A percentile compares a stretch with the other conserved stretches of the same genome.
These are phyloP conservation scores for Lactuca sativa DNA, from an alignment of 129 eudicot species.

Conservation along the genomic window DNA sequence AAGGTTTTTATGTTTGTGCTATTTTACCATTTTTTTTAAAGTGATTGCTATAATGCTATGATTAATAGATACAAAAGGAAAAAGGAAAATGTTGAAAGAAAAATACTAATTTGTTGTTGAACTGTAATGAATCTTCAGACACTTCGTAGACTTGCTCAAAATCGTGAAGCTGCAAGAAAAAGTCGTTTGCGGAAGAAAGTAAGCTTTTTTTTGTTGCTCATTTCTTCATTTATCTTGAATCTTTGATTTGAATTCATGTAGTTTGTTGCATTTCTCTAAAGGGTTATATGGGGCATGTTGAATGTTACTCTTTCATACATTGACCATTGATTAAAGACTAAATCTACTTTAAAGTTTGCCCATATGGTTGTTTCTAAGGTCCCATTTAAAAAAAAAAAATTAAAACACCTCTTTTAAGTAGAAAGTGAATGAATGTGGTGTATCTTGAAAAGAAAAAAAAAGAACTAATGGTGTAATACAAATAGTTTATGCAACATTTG, in stretches of 20 bases:
- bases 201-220: constrained; percentile 1
- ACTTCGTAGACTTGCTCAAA: constrained; percentile 94
- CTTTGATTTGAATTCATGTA: neutral
- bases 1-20: constrained; percentile 48
- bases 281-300: neutral
- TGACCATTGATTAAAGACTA: too few relatives aligned
- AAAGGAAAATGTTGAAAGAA: neutral
- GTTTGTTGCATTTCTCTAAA: neutral
- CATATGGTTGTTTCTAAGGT: too few relatives aligned
- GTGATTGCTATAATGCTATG: too few relatives aligned
- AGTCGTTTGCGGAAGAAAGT: constrained; percentile 84
- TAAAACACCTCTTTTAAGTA: too few relatives aligned
- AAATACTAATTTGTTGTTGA: neutral
- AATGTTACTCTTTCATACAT: too few relatives aligned
- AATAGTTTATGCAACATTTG: too few relatives aligned
- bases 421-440: too few relatives aligned
- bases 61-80: neutral
- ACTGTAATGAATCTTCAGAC: constrained; percentile 44
- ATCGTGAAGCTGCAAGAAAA: constrained; percentile 92
- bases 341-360: too few relatives aligned
- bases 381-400: too few relatives aligned
- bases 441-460: too few relatives aligned
- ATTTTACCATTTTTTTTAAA: neutral
- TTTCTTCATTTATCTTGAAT: constrained; percentile 4
- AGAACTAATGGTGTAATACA: too few relatives aligned